These are phyloP conservation scores for Coemansia sp. DNA, from an alignment of 192 early-diverging fungal genomes.

Conservation along the genomic window DNA sequence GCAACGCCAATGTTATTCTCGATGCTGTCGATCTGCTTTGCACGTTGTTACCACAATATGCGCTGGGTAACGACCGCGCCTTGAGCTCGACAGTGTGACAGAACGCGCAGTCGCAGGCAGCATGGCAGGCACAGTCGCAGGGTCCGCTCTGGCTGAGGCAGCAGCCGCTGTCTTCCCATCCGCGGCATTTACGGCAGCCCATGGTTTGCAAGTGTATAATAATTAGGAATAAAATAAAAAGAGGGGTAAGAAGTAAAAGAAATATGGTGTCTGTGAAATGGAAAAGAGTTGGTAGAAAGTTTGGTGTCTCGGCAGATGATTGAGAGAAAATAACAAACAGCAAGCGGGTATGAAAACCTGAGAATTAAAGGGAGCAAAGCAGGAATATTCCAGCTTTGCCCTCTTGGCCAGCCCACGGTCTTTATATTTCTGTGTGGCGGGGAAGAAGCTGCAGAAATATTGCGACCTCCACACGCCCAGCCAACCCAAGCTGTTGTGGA, in stretches of 20 bases:
- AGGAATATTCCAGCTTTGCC: too few relatives aligned
- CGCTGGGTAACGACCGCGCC: slow-evolving; percentile 7
- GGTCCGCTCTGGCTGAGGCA: slow-evolving; percentile 30
- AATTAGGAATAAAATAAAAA: not conserved
- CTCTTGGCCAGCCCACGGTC: too few relatives aligned
- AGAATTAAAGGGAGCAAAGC: too few relatives aligned
- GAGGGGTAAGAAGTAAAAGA: not conserved
- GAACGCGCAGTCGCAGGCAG: slow-evolving; percentile 38
- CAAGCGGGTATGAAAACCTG: too few relatives aligned
- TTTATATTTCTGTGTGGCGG: too few relatives aligned
- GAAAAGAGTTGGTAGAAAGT: not conserved
- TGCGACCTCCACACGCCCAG: too few relatives aligned
- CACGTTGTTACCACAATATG: not conserved
- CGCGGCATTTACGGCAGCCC: slow-evolving; percentile 48
- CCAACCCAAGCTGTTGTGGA: too few relatives aligned
- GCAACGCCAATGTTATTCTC: slow-evolving; percentile 7
- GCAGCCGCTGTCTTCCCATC: slow-evolving; percentile 50
- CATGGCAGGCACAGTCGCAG: slow-evolving; percentile 33
- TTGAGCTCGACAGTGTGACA: slow-evolving; percentile 27
- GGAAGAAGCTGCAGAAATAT: too few relatives aligned
- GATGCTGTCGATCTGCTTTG: slow-evolving; percentile 2
- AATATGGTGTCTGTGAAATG: not conserved
- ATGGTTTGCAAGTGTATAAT: slow-evolving; percentile 14
- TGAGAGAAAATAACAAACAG: too few relatives aligned
- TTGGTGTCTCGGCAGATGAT: too few relatives aligned